Evolutionary conservation across 2,329 filamentous ascomycete species (phyloP), one percentile per base, ranked within the genome.

Genomic region (Pseudogymnoascus sp.): DNA sequence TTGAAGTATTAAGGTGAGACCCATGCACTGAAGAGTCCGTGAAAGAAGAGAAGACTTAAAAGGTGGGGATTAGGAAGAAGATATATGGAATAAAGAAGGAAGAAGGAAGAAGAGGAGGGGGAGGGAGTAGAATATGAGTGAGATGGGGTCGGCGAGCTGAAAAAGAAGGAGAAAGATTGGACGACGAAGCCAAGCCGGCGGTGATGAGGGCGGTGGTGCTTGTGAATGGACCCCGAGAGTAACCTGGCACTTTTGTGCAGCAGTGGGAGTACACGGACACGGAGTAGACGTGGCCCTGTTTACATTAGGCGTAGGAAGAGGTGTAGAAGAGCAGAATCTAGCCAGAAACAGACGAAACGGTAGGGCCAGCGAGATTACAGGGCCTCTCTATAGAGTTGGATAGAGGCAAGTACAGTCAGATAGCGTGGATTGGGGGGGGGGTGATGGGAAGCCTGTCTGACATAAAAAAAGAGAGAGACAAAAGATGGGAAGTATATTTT

Each of bases 141-240:
- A 33, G 50, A 57, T 9, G 50, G 50, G 50, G 50, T 57, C 50
- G 50, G 50, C 50, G 50, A 57, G 50, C 50, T 33, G 50, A 33
- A 57, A 57, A 57, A 57, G 50, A 57, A 57, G 50, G 50, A 57
- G 50, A 57, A 57, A 57, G 26, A 57, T 57, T 57, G 50, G 50
- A 57, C 28, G 50, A 57, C 28, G 50, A 57, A 13, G 50, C 50
- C 50, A 57, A 57, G 50, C 9, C 50, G 28, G 28, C 15, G 47
- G 26, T 57, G 50, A 57, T 57, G 28, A 57, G 50, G 50, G 28
- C 47, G 47, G 50, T 33, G 47, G 50, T 33, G 50, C 28, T 57
- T 57, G 50, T 33, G 50, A 57, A 57, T 33, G 50, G 28, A 3
- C 26, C 47, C 10, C 50, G 28, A 33, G 47, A 33, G 10, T 42